Base-by-base conservation (phyloP, 805 yeast genomes). In the Lachancea meyersii region DNA sequence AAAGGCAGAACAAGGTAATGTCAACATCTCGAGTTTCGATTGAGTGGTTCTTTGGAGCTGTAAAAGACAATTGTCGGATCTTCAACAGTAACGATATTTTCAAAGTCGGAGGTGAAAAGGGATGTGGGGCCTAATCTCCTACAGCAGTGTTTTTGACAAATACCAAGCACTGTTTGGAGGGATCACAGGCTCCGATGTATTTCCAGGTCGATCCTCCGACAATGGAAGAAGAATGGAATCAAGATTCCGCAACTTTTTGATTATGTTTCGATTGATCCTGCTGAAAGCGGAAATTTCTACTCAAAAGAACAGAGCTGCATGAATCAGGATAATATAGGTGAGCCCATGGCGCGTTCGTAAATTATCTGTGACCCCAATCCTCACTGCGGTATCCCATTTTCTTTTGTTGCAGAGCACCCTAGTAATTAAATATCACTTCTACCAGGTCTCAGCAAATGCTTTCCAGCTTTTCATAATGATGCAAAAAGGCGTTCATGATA, bases 21-120 rank as follows among this genome's bases (percentile, higher is more conserved):
- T 35, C 31, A 20, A 19, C 9, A 14, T 14, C 39, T 14, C 39
- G 39, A 4, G 39, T 35, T 14, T 35, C 39, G 20, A 23, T 35
- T n/a, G 31, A 35, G 39, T 35, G 31, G 30, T 35, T 35, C 23
- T 35, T 23, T 26, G 39, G 31, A 4, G 39, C 31, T 17, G 39
- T 35, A 14, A 35, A 35, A 24, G 23, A 35, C 20, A 36, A 36
- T 14, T 27, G n/a, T 31, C 21, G 16, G 6, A 36, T 27, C 32
- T 24, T 36, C 22, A 36, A 27, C 22, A 24, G 20, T 26, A 9
- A 9, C 5, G 40, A 21, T 22, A 24, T 13, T 16, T 11, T 36
- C n/a, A 36, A 36, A 18, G 40, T 36, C 23, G 40, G 40, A 24
- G 31, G 31, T 24, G 40, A 24, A 31, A 36, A 21, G 22, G 24